Evolutionary conservation across 2,329 filamentous ascomycete species (phyloP).

Genomic region (Phialocephala subalpina): DNA sequence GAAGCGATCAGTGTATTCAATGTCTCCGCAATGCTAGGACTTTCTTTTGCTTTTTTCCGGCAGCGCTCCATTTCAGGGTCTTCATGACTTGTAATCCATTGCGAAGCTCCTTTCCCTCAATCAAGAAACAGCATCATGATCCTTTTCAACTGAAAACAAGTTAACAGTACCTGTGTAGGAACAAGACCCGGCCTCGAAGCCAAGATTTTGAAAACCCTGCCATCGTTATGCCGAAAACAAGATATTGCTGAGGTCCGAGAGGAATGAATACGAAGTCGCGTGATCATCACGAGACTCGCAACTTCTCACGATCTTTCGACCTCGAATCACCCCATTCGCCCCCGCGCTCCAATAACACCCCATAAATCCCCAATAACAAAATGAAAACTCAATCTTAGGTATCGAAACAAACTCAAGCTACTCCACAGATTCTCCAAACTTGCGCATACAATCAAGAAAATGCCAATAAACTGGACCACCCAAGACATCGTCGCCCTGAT

Average conservation of each 20-base stretch:
- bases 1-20: no score
- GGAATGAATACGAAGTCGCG: neutral
- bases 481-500: neutral
- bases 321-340: slow-evolving; percentile 2
- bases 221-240: neutral
- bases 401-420: neutral
- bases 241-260: neutral
- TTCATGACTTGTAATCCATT: no score
- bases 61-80: no score
- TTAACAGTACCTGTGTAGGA: no score
- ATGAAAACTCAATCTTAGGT: neutral
- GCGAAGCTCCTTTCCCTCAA: no score
- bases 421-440: neutral
- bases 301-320: neutral
- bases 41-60: no score
- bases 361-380: neutral
- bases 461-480: slow-evolving; percentile 4
- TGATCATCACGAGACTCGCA: slow-evolving; percentile 1
- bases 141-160: no score
- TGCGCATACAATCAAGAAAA: neutral
- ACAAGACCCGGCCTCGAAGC: no score
- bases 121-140: no score
- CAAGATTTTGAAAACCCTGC: no score
- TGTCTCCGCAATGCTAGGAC: no score
- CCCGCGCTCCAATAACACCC: neutral